phyloP scores from a whole-genome alignment of 2,329 filamentous ascomycete genomes.

The Diaporthe ampelina region DNA sequence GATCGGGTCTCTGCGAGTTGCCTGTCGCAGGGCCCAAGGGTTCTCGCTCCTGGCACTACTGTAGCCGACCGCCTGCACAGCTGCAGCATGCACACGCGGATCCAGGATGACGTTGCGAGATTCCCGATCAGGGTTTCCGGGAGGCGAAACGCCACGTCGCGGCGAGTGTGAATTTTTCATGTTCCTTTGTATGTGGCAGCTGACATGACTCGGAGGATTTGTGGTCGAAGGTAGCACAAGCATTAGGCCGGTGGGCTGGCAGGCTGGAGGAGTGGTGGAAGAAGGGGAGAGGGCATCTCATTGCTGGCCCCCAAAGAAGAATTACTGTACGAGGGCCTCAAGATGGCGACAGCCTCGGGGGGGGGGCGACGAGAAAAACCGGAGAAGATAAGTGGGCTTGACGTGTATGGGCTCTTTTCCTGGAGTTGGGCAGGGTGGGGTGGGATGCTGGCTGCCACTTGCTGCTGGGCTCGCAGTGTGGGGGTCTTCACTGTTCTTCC shows the following conservation, averaged over 20 bases:
- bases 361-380: conserved; percentile 11
- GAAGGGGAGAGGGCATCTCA: neutral
- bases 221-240: neutral
- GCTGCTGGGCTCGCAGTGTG: conserved; percentile 19
- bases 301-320: neutral
- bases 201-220: conserved; percentile 18
- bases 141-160: conserved; percentile 29
- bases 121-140: conserved; percentile 2
- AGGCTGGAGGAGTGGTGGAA: neutral
- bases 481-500: conserved; percentile 1
- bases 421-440: neutral
- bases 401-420: conserved; percentile 11
- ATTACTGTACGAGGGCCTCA: neutral
- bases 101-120: conserved; percentile 3
- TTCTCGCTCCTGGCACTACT: conserved; percentile 24
- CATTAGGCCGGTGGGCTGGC: neutral
- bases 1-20: conserved; percentile 13
- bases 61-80: conserved; percentile 2
- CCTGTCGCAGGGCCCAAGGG: conserved; percentile 7
- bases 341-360: conserved; percentile 14
- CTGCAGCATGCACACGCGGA: neutral
- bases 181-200: neutral
- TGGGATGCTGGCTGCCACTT: conserved; percentile 3
- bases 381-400: conserved; percentile 18
- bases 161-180: neutral